Evolutionary conservation across 2,329 filamentous ascomycete genomes (phyloP), one percentile per base, ranked within the genome.

Genomic region (Coniochaeta prunicola): DNA sequence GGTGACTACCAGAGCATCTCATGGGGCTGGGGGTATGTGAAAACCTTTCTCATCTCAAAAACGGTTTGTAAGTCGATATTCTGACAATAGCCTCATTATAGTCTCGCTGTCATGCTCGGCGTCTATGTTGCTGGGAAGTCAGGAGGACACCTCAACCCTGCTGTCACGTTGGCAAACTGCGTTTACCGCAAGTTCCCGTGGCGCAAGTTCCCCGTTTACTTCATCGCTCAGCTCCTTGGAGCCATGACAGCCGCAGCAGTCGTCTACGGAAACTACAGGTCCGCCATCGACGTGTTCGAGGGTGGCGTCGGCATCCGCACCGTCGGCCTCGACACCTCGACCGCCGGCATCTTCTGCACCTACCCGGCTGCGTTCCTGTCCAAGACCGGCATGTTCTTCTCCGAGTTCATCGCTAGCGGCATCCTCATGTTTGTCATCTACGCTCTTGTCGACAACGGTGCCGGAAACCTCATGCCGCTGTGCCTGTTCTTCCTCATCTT

Each of bases 351-450:
- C 63, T 91, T 91, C 69, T 88, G 84, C 76, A 90, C 88, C 0
- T 91, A 91, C 65, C 87, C 88, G 0, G 82, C 84, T 40, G 66
- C 74, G 0, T 88, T 90, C 70, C 79, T 90, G 76, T 86, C 83
- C 2, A 84, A 80, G 56, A 82, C 84, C 0, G 83, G 80, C 54
- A 84, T 88, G 73, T 88, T 90, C 73, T 89, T 90, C 67, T 87
- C 83, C 21, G 88, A 91, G 65, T 87, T 90, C 63, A 77, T 91
- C 56, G 84, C 86, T 17, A 86, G 81, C 59, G 74, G 85, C 0
- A 77, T 91, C 33, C 73, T 91, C 26, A 87, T 89, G 81, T 88
- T 90, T 66, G 77, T 85, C 61, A 88, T 91, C 54, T 90, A 88
- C 66, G 86, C 86, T 0, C 72, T 91, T 56, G 85, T 87, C 59